Conservation (phyloP, 768 basidiomycete species). For the Amanita muscaria region DNA sequence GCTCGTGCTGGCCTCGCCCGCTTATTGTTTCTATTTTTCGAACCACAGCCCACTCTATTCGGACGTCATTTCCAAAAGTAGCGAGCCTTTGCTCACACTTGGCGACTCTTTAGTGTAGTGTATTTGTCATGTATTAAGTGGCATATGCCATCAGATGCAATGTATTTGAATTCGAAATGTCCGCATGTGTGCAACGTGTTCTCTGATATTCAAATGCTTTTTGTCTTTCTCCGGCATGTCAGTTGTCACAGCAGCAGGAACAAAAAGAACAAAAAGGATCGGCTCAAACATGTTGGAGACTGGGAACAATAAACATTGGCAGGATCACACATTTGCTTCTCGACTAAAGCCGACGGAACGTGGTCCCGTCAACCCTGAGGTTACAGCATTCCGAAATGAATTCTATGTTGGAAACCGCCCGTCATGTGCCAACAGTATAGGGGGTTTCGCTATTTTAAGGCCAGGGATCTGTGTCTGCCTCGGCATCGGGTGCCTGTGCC, state of each 20-base stretch:
- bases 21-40: neutral
- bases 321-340: no score
- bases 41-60: neutral
- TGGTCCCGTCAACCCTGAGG: no score
- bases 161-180: conserved; percentile 11
- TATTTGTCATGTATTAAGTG: neutral
- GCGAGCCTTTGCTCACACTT: neutral
- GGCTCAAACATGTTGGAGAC: no score
- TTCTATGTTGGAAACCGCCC: no score
- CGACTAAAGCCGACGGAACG: no score
- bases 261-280: no score
- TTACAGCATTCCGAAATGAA: no score
- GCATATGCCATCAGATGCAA: neutral
- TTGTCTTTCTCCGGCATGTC: no score
- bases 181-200: no score
- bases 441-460: conserved; percentile 25
- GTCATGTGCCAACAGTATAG: conserved; percentile 27
- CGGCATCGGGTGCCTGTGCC: conserved; percentile 32
- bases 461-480: conserved; percentile 28
- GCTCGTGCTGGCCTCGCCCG: neutral
- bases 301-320: no score
- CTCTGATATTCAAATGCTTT: no score
- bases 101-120: neutral
- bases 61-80: neutral
- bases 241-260: no score